These are phyloP conservation scores for Lactarius psammicola DNA, from an alignment of 768 basidiomycete genomes.

Conservation along the genomic window DNA sequence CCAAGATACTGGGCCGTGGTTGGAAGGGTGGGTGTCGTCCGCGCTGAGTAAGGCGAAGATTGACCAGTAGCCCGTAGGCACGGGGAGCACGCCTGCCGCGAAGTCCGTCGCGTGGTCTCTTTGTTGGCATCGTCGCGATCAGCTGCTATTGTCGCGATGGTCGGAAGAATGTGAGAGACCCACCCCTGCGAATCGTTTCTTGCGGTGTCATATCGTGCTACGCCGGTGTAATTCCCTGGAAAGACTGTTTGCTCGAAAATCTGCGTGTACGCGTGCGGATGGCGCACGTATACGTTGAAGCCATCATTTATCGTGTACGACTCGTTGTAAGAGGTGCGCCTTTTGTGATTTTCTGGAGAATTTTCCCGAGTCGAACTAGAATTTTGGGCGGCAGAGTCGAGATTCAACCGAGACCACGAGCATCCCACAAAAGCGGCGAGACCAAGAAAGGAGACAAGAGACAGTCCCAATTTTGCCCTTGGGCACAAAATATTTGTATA, in stretches of 20 bases:
- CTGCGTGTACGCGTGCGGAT: background rate
- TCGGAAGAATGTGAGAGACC: background rate
- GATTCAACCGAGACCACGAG: conserved; percentile 17
- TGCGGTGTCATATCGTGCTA: conserved; percentile 14
- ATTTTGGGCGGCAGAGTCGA: background rate
- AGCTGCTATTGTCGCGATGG: background rate
- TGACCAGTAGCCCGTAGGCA: conserved; percentile 18
- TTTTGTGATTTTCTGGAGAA: background rate
- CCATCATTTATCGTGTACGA: background rate
- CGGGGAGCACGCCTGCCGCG: conserved; percentile 13
- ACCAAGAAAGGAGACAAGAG: conserved; percentile 11
- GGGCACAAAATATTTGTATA: background rate
- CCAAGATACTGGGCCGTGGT: conserved; percentile 3
- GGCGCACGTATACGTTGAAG: background rate
- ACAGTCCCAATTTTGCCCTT: conserved; percentile 2
- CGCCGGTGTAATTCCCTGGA: conserved; percentile 14
- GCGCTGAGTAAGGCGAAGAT: conserved; percentile 19
- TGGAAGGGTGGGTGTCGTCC: background rate
- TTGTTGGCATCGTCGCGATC: background rate
- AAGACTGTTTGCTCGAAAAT: conserved; percentile 7
- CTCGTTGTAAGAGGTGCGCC: background rate
- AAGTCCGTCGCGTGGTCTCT: conserved; percentile 3
- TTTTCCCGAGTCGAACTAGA: background rate
- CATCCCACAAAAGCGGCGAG: conserved; percentile 6
- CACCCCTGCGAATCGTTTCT: background rate